A percentile compares a stretch with the other conserved stretches of the same genome.
phyloP scores from a whole-genome alignment of 176 grass and related monocot species.

The Oryza longistaminata region DNA sequence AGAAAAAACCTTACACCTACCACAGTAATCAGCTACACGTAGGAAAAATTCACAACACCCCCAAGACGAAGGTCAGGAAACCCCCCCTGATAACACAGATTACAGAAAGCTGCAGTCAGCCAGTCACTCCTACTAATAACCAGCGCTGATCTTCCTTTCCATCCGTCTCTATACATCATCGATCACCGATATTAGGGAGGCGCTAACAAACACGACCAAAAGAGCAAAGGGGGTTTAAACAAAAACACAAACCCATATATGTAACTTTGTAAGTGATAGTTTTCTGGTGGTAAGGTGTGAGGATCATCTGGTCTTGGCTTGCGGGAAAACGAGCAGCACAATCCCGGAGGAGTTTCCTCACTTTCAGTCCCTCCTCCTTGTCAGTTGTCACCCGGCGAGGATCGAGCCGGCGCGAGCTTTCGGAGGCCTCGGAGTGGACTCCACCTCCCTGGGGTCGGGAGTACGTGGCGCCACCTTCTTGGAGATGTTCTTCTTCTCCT shows the following conservation, averaged over 20 bases:
- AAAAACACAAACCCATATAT: conserved; percentile 60
- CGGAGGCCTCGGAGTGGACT: conserved; percentile 41
- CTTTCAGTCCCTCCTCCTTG: not conserved
- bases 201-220: conserved; percentile 26
- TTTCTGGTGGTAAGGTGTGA: conserved; percentile 12
- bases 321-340: conserved; percentile 16
- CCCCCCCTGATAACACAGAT: conserved; percentile 22
- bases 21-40: conserved; percentile 32
- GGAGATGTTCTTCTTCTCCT: conserved; percentile 35
- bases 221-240: conserved; percentile 44
- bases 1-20: conserved; percentile 35
- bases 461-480: conserved; percentile 42
- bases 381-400: conserved; percentile 51
- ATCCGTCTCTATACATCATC: conserved; percentile 37
- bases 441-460: conserved; percentile 33
- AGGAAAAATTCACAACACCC: conserved; percentile 27
- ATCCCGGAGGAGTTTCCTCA: not conserved
- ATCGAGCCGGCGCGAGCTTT: conserved; percentile 56
- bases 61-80: not conserved
- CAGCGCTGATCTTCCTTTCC: conserved; percentile 19
- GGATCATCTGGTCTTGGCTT: conserved; percentile 33
- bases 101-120: conserved; percentile 1
- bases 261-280: conserved; percentile 23
- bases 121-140: not conserved
- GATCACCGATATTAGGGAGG: conserved; percentile 29